These are phyloP conservation scores for Exophiala xenobiotica DNA, from an alignment of 2,329 filamentous ascomycete species.

Conservation along the genomic window DNA sequence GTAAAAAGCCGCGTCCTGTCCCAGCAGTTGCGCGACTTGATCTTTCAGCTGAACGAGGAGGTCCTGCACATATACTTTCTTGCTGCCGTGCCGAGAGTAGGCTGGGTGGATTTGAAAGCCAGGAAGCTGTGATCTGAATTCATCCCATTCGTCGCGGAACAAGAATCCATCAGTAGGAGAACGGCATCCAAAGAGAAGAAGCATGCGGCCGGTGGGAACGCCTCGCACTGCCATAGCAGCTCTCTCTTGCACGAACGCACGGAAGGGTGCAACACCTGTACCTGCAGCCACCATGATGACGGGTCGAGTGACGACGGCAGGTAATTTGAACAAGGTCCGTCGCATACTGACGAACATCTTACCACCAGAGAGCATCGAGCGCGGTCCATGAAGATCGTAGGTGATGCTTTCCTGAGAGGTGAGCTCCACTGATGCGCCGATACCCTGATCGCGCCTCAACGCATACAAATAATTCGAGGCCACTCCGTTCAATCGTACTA, in stretches of 20 bases:
- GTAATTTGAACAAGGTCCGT: slow-evolving; percentile 27
- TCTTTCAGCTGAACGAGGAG: no score
- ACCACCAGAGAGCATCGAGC: neutral
- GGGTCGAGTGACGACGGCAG: slow-evolving; percentile 27
- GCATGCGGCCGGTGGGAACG: slow-evolving; percentile 9
- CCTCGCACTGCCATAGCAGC: slow-evolving; percentile 8
- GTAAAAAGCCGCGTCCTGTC: no score
- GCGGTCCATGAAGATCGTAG: slow-evolving; percentile 11
- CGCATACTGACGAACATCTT: slow-evolving; percentile 5
- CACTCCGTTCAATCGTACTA: no score
- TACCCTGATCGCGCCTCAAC: neutral
- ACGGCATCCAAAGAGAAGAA: no score
- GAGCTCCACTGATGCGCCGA: neutral
- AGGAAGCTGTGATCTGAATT: no score
- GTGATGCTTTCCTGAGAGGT: no score
- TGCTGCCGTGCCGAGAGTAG: no score
- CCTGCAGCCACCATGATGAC: slow-evolving; percentile 32
- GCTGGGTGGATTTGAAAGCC: no score
- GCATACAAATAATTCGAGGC: slow-evolving; percentile 17
- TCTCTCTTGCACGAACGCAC: slow-evolving; percentile 30
- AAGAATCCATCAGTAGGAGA: no score
- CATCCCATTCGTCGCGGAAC: no score
- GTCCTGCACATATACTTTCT: no score
- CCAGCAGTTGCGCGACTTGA: no score
- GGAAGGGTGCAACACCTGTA: slow-evolving; percentile 33